Base-by-base conservation (phyloP, 208 protist species). In the Trypanosoma caninum region DNA sequence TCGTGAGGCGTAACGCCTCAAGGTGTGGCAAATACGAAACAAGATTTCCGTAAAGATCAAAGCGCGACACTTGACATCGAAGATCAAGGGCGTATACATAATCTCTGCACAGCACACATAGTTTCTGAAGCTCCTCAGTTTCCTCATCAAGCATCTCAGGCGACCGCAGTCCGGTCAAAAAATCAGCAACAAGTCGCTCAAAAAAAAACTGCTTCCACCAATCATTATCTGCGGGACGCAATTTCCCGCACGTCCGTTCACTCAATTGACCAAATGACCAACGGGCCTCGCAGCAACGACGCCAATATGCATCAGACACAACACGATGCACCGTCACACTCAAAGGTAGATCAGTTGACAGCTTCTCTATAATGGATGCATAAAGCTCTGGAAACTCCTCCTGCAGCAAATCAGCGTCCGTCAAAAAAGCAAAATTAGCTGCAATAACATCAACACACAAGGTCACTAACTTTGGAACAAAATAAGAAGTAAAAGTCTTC, bases 191-290 rank as follows among this genome's bases (percentile, higher is more conserved):
- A 2, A 81, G 38, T 11, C 78, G 72, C 72, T 96, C 88, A 5
- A 96, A 70, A 45, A 81, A 96, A 37, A 94, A 76, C 18, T 82
- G 81, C 65, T 96, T 96, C 88, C 87, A 94, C 23, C 82, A 78
- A 59, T 69, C 76, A 35, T 65, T 41, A 30, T 84, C 78, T 27
- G 42, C 58, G 10, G 76, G 56, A 23, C 72, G 42, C 31, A 75
- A 55, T 56, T 79, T 75, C 16, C 63, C 61, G 10, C 54, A 53
- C 11, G 68, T 50, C 33, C 67, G 70, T 48, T 74, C 69, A n/a
- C 76, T 82, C 34, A 96, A 69, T 70, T 95, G 85, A 13, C 91
- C 91, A 33, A 79, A 74, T 28, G 87, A 79, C 88, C 91, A 95
- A 7, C 87, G 77, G 28, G 82, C 73, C 30, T 84, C 78, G 30